Base-by-base conservation (phyloP, 257 asterid genomes). In the Nicotiana undulata region DNA sequence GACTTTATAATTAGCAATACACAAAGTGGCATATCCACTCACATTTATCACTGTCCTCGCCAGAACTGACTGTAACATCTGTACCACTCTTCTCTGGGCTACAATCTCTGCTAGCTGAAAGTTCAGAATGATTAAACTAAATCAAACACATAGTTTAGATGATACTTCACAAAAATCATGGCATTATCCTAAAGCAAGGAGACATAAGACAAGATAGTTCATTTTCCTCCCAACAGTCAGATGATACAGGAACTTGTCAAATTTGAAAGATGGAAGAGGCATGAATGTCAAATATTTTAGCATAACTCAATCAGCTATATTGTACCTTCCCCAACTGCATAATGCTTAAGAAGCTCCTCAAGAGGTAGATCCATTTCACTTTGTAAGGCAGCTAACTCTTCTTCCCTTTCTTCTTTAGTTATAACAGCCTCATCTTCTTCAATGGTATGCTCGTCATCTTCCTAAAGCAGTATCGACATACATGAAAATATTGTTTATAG, bases 401-500 rank as follows among this genome's bases (percentile, higher is more conserved):
- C 98, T 24, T 90, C 96, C 85, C 99, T 91, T 90, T 96, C 99
- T 87, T 94, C 98, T 86, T 87, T 90, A 81, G 93, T 91, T 85
- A 96, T 96, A 82, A 89, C 86, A 78, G 98, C 95, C 91, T 96
- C 99, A 76, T 92, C 99, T 84, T 89, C 95, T 88, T 94, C 99
- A 85, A 96, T 88, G 31, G 98, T 96, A 86, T 89, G 97, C 94
- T 96, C 99, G 61, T 94, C 98, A 79, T 96, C 99, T 91, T 91
- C 98, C 99, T 94, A 89, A 92, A 87, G 74, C 92, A 84, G 81
- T 55, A 85, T 78, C 81, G 79, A 74, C 86, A 60, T 61, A 72
- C 58, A 78, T 51, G 66, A 75, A n/a, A 72, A 64, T 15, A 68
- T 51, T 53, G 74, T 63, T 63, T 79, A 18, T 18, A 63, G 51